A percentile compares a stretch with the other conserved stretches of the same genome.
phyloP scores from a whole-genome alignment of 495 filamentous ascomycete species.

The Pseudotulostoma volvatum region DNA sequence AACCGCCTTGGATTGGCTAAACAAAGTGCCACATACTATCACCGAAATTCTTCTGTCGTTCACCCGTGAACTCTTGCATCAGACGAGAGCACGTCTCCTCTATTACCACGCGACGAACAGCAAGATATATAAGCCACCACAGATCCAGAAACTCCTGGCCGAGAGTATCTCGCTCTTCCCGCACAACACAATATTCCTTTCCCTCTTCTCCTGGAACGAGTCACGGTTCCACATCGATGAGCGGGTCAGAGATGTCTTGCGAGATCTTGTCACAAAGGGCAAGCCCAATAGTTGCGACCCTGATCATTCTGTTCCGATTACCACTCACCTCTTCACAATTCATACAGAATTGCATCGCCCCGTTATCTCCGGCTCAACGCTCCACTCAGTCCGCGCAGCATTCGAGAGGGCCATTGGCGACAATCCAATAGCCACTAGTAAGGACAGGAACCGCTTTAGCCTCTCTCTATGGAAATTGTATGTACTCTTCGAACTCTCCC shows the following conservation, averaged over 20 bases:
- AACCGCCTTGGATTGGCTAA: slow-evolving; percentile 26
- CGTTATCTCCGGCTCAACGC: slow-evolving; percentile 31
- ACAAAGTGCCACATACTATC: slow-evolving; percentile 18
- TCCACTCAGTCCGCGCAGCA: slow-evolving; percentile 43
- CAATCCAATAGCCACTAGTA: neutral
- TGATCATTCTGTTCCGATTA: slow-evolving; percentile 35
- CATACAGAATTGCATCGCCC: slow-evolving; percentile 40
- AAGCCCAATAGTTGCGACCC: neutral
- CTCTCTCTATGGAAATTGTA: slow-evolving; percentile 40
- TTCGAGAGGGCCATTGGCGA: slow-evolving; percentile 47
- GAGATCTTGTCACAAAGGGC: slow-evolving; percentile 24
- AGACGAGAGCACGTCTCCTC: slow-evolving; percentile 50
- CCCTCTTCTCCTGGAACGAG: slow-evolving; percentile 55
- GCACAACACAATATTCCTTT: slow-evolving; percentile 60
- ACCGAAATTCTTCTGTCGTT: slow-evolving; percentile 18
- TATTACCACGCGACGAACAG: slow-evolving; percentile 43
- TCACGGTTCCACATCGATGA: slow-evolving; percentile 52
- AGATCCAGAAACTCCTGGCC: slow-evolving; percentile 42
- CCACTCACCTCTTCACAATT: slow-evolving; percentile 45
- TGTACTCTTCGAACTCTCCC: slow-evolving; percentile 24
- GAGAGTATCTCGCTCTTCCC: slow-evolving; percentile 49
- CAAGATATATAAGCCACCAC: slow-evolving; percentile 43
- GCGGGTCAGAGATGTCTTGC: slow-evolving; percentile 45
- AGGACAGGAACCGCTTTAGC: neutral
- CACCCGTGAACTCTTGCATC: slow-evolving; percentile 41